phyloP scores from a whole-genome alignment of 345 rosid species.

The Euphorbia pulcherrima region DNA sequence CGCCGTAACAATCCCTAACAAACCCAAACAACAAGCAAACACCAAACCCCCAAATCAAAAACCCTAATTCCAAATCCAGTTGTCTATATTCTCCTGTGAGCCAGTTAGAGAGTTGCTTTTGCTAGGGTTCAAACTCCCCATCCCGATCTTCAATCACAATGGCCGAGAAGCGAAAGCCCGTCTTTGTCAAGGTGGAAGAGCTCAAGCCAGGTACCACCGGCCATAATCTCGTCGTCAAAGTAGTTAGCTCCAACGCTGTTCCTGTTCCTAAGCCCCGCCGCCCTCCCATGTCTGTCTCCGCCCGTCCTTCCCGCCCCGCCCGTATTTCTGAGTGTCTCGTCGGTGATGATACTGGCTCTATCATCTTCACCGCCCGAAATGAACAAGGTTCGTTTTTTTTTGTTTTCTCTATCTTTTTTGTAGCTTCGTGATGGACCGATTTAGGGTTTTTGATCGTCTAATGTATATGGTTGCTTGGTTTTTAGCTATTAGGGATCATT shows the following conservation, averaged over 20 bases:
- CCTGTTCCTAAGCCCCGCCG: slow-evolving; percentile 46
- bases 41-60: slow-evolving; percentile 14
- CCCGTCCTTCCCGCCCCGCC: slow-evolving; percentile 47
- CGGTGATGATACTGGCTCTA: slow-evolving; percentile 70
- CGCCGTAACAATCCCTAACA: neutral
- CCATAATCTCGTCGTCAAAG: slow-evolving; percentile 52
- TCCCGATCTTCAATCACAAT: slow-evolving; percentile 8
- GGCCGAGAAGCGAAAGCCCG: slow-evolving; percentile 48
- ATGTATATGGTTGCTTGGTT: neutral
- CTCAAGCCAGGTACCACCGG: slow-evolving; percentile 56
- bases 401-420: neutral
- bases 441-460: neutral
- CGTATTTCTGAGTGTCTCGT: slow-evolving; percentile 75
- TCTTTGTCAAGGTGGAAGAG: slow-evolving; percentile 51
- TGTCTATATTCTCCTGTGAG: neutral
- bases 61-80: neutral
- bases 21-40: neutral
- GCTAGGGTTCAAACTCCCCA: neutral
- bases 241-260: slow-evolving; percentile 37
- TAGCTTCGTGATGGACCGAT: neutral
- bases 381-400: slow-evolving; percentile 61
- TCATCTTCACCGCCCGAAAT: slow-evolving; percentile 81
- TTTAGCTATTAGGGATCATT: too few relatives aligned
- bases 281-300: slow-evolving; percentile 36
- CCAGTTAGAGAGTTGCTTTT: neutral